phyloP scores from a whole-genome alignment of 257 asterid species.

The Solanum paucissectum region DNA sequence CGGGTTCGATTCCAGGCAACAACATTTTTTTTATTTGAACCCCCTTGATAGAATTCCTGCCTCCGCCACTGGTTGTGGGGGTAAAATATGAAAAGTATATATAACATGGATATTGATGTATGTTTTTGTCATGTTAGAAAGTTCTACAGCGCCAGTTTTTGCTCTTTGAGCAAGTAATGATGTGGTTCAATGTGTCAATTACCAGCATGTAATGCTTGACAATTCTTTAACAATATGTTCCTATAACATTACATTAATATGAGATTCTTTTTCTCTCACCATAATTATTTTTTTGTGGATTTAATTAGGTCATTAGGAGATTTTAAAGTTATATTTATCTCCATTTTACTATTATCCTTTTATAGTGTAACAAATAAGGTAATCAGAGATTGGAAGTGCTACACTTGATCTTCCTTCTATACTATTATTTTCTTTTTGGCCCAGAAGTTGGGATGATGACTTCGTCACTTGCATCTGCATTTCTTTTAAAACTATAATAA shows the following conservation, averaged over 20 bases:
- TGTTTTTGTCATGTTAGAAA: background rate
- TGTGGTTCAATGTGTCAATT: background rate
- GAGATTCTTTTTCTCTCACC: background rate
- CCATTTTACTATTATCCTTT: background rate
- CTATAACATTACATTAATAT: background rate
- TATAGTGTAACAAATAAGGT: background rate
- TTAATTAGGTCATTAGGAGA: background rate
- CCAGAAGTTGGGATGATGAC: background rate
- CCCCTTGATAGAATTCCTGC: no score
- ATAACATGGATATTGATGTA: background rate
- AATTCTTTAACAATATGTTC: background rate
- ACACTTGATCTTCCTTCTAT: background rate
- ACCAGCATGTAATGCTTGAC: background rate
- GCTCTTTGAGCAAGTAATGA: background rate
- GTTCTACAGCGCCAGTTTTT: background rate
- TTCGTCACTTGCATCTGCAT: background rate
- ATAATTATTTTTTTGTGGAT: background rate
- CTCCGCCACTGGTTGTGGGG: no score
- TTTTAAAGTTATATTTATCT: background rate
- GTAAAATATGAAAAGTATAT: background rate
- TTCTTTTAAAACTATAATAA: background rate
- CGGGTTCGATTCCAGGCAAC: no score
- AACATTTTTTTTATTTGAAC: no score
- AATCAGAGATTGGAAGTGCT: background rate
- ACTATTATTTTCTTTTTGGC: background rate